Evolutionary conservation across 208 protist genomes (phyloP).

Genomic region (Strigomonas oncopelti): DNA sequence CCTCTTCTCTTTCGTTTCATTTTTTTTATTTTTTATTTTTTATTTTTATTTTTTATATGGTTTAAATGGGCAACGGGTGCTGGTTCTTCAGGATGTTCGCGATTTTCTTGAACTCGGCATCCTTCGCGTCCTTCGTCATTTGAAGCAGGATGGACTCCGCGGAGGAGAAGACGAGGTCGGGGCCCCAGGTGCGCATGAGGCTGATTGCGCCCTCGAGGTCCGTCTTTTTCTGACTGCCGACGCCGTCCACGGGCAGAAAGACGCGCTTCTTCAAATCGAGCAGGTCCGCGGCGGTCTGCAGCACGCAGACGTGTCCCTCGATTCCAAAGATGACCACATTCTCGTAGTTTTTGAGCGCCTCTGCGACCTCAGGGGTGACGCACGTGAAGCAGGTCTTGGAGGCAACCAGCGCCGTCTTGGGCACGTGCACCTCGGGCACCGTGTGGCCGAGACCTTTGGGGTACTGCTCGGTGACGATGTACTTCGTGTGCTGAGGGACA

Average conservation of each 20-base stretch:
- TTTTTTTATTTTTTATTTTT: neutral
- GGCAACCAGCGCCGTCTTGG: slow-evolving; percentile 29
- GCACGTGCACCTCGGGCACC: slow-evolving; percentile 57
- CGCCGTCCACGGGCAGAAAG: slow-evolving; percentile 55
- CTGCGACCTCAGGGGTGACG: slow-evolving; percentile 47
- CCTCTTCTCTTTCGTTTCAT: slow-evolving; percentile 1
- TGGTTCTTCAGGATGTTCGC: slow-evolving; percentile 44
- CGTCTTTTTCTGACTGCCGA: slow-evolving; percentile 65
- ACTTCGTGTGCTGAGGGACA: slow-evolving; percentile 58
- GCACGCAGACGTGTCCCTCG: slow-evolving; percentile 76
- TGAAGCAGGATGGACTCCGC: slow-evolving; percentile 74
- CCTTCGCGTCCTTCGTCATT: slow-evolving; percentile 55
- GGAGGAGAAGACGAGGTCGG: slow-evolving; percentile 52
- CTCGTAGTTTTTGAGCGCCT: slow-evolving; percentile 40
- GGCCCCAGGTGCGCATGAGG: slow-evolving; percentile 59
- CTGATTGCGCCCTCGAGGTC: slow-evolving; percentile 59
- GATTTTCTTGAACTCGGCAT: slow-evolving; percentile 70
- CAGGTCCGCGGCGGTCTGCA: slow-evolving; percentile 71
- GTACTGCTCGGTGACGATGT: slow-evolving; percentile 83
- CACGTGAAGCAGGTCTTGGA: slow-evolving; percentile 64
- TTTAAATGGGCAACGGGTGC: slow-evolving; percentile 23
- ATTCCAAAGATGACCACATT: slow-evolving; percentile 80
- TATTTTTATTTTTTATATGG: slow-evolving; percentile 6
- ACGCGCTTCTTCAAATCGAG: slow-evolving; percentile 72
- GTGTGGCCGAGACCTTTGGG: slow-evolving; percentile 65